Percentiles rank a stretch among this genome's conserved stretches.
Evolutionary conservation across 805 yeast species (phyloP).

Genomic region (Huiozyma naganishii): DNA sequence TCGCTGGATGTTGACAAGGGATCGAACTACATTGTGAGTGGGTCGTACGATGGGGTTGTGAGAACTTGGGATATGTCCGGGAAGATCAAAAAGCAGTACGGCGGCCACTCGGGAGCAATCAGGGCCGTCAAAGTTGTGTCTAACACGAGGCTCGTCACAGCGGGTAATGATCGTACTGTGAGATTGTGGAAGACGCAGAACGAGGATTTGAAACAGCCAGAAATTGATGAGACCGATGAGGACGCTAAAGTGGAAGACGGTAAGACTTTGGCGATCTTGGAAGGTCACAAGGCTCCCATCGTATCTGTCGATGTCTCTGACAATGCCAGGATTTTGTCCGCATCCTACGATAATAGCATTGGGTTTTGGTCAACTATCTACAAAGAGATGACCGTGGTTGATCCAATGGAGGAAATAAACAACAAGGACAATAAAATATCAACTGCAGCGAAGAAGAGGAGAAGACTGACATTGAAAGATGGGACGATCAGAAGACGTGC

Average conservation of each 20-base stretch:
- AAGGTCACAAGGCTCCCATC: constrained; percentile 87
- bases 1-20: constrained; percentile 36
- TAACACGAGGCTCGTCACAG: constrained; percentile 66
- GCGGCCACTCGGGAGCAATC: constrained; percentile 84
- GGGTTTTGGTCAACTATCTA: constrained; percentile 84
- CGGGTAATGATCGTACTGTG: constrained; percentile 80
- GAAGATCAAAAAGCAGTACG: constrained; percentile 62
- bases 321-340: constrained; percentile 60
- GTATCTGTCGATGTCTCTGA: constrained; percentile 55
- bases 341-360: constrained; percentile 67
- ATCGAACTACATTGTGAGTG: constrained; percentile 55
- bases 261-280: constrained; percentile 71
- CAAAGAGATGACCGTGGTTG: constrained; percentile 69
- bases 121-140: constrained; percentile 73
- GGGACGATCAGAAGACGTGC: constrained; percentile 69
- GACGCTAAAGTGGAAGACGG: constrained; percentile 50
- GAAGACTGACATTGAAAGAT: constrained; percentile 70
- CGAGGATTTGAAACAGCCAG: constrained; percentile 13
- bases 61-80: constrained; percentile 82
- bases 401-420: constrained; percentile 35
- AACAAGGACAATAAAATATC: constrained; percentile 39
- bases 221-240: constrained; percentile 29
- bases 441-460: constrained; percentile 78
- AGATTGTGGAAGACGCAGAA: constrained; percentile 75
- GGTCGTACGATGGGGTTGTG: constrained; percentile 91